A percentile compares a stretch with the other conserved stretches of the same genome.
Conservation (phyloP, 192 early-diverging fungal species). For the Umbelopsis isabellina region DNA sequence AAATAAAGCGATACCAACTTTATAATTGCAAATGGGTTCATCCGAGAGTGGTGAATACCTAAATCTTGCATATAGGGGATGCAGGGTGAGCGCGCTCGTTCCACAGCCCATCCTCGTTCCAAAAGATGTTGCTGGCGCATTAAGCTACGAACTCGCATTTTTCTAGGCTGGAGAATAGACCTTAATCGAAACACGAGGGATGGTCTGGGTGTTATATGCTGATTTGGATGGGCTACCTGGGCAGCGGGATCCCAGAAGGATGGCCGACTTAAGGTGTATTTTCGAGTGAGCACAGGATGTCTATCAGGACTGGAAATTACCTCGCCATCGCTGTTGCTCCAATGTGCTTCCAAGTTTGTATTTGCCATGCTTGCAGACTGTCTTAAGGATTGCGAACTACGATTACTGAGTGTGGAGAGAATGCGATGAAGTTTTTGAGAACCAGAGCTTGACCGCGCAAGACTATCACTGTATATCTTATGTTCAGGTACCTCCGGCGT, state of each 20-base stretch:
- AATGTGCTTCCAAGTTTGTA: not conserved
- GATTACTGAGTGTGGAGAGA: constrained; percentile 2
- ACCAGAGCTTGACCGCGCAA: not conserved
- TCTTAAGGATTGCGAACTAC: not conserved
- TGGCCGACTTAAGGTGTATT: constrained; percentile 12
- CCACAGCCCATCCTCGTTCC: constrained; percentile 16
- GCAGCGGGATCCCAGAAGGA: not conserved
- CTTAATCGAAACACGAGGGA: not conserved
- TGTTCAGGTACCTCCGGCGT: not conserved
- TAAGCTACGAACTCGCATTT: not conserved
- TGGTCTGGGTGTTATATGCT: not conserved
- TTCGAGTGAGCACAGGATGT: not conserved
- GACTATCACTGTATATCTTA: not conserved
- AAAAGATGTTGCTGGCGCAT: constrained; percentile 2
- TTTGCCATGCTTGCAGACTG: not conserved
- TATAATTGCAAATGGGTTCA: constrained; percentile 9
- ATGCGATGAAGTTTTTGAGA: constrained; percentile 8
- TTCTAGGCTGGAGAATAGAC: not conserved
- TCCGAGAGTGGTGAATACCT: not conserved
- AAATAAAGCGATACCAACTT: not conserved
- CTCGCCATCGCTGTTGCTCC: not conserved
- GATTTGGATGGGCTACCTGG: not conserved
- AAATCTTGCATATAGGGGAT: constrained; percentile 16
- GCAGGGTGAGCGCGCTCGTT: constrained; percentile 4
- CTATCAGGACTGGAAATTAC: no score